Base-by-base conservation (phyloP, 371 early-diverging fungal species). In the Massospora cicadina region DNA sequence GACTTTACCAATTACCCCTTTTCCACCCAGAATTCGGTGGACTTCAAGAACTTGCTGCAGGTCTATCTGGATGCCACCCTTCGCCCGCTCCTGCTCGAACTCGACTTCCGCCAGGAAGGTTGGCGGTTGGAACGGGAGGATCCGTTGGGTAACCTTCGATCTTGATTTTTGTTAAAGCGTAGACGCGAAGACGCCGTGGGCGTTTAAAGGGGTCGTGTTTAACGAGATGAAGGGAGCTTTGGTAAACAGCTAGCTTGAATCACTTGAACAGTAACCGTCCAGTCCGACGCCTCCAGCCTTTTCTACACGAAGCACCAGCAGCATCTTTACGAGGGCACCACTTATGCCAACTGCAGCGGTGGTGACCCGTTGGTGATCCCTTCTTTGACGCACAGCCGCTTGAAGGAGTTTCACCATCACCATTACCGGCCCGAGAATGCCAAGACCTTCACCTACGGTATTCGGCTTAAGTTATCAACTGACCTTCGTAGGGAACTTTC, bases 191-290 rank as follows among this genome's bases (percentile, higher is more conserved):
- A 76, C 78, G 1, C 79, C 80, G 3, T 78, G 81, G 64, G 76
- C 77, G 33, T 77, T 95, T 71, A 94, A 93, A 67, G 97, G 97
- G 29, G 89, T 96, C 32, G 97, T 96, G 1, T 96, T 89, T 72
- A 96, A 95, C 72, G 97, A 96, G 68, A 96, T 96, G 97, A 96
- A 96, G 77, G 97, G 97, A 7, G 86, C 82, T 64, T 80, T 87
- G 69, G 82, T 81, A 78, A 66, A 17, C 29, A 33, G 10, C 60
- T 54, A 29, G 58, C 28, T 23, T 17, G 23, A 24, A 24, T 2
- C 24, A 55, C 2, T 54, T 26, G 31, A 32, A 58, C 31, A 28
- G 58, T 28, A 29, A 17, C 54, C 12, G 27, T 53, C 24, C 71
- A 77, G 77, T 79, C 78, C 33, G 33, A 33, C 17, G 74, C 71